A percentile compares a stretch with the other conserved stretches of the same genome.
Evolutionary conservation across 2,329 filamentous ascomycete genomes (phyloP).

Genomic region (Pseudomassariella vexata): DNA sequence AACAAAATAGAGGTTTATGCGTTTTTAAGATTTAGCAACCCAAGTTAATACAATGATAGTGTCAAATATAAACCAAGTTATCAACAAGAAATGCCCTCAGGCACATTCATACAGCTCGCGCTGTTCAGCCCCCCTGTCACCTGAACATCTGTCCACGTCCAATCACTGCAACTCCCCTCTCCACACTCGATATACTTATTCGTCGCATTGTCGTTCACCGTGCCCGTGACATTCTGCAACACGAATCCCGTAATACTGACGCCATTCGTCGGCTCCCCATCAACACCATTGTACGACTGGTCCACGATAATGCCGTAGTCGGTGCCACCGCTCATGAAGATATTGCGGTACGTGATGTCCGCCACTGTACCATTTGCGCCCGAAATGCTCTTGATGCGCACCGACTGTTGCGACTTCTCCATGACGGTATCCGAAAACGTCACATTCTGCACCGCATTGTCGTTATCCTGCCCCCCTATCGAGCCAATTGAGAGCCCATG

Average conservation of each 20-base stretch:
- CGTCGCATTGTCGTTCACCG: constrained; percentile 1
- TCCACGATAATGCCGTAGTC: constrained; percentile 5
- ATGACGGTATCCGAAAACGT: constrained; percentile 4
- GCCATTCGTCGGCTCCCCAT: constrained; percentile 5
- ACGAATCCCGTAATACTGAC: constrained; percentile 4
- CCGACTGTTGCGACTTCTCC: constrained; percentile 6
- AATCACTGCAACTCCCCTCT: constrained; percentile 3
- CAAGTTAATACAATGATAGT: too few relatives aligned
- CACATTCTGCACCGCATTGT: constrained; percentile 4
- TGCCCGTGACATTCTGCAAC: constrained; percentile 4
- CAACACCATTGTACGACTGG: constrained; percentile 5
- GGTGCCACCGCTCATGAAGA: constrained; percentile 2
- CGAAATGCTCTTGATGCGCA: constrained; percentile 6
- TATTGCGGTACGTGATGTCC: constrained; percentile 5
- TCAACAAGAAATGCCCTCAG: constrained; percentile 4
- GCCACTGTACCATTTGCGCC: constrained; percentile 5
- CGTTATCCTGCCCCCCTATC: constrained; percentile 1
- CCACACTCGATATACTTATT: constrained; percentile 6
- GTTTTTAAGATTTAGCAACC: too few relatives aligned
- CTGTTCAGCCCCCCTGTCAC: constrained; percentile 5
- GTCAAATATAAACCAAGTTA: too few relatives aligned
- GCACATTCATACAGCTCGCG: constrained; percentile 4
- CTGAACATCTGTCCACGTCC: constrained; percentile 5
- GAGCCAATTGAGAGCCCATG: constrained; percentile 3
- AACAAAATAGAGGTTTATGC: too few relatives aligned